These are phyloP conservation scores for Combretum micranthum DNA, from an alignment of 345 rosid genomes.

Conservation along the genomic window DNA sequence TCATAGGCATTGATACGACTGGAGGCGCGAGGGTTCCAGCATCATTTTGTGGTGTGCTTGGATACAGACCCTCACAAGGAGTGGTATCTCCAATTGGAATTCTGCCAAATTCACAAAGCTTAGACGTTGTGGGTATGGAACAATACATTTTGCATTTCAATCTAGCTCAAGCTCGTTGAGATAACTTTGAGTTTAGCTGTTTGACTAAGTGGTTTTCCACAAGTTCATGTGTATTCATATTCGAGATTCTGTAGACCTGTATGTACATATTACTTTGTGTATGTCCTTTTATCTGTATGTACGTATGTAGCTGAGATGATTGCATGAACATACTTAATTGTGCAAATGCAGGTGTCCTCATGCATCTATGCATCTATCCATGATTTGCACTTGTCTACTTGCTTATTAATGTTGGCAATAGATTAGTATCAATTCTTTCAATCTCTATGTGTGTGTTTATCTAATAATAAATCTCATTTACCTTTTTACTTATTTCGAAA, in stretches of 20 bases:
- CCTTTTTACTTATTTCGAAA: constrained; percentile 3
- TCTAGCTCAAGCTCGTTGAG: background rate
- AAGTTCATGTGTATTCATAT: no score
- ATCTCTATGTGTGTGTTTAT: background rate
- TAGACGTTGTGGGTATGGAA: constrained; percentile 72
- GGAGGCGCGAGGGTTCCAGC: constrained; percentile 81
- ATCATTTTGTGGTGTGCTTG: constrained; percentile 82
- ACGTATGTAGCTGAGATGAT: no score
- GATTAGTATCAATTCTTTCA: no score
- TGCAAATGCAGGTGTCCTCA: no score
- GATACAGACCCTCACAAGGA: constrained; percentile 90
- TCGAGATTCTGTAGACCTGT: no score
- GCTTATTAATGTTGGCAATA: no score
- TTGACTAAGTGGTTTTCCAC: background rate
- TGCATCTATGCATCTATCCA: no score
- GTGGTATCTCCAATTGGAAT: constrained; percentile 65
- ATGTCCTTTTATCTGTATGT: no score
- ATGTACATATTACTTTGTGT: no score
- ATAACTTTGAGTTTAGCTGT: background rate
- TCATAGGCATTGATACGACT: constrained; percentile 70
- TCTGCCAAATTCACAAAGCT: constrained; percentile 78
- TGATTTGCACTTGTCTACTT: no score
- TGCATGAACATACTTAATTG: no score
- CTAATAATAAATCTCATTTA: background rate
- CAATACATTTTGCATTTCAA: constrained; percentile 1